Percentiles rank a stretch among this genome's conserved stretches.
These are phyloP conservation scores for Lachnellula occidentalis DNA, from an alignment of 2,329 filamentous ascomycete genomes.

Conservation along the genomic window DNA sequence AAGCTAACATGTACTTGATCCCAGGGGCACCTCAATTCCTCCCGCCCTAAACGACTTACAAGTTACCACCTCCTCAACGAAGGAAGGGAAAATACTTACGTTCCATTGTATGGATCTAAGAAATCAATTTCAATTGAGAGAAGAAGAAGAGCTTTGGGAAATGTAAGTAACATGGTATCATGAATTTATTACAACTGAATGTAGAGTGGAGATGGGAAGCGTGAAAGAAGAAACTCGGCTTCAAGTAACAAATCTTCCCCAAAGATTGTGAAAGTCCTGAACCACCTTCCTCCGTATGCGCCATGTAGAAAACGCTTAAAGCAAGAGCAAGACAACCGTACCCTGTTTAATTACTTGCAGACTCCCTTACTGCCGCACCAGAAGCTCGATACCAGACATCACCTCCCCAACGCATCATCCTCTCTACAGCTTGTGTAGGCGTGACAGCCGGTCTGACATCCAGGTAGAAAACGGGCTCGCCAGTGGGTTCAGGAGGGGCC, in stretches of 20 bases:
- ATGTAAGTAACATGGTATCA: no score
- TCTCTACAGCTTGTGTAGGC: slow-evolving; percentile 72
- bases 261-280: neutral
- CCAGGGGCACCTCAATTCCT: no score
- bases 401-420: slow-evolving; percentile 81
- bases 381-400: slow-evolving; percentile 73
- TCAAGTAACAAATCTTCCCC: neutral
- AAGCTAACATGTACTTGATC: no score
- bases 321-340: neutral
- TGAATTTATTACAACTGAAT: no score
- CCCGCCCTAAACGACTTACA: no score
- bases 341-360: neutral
- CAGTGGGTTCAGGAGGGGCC: slow-evolving; percentile 64
- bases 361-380: slow-evolving; percentile 26
- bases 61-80: no score
- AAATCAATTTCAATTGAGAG: no score
- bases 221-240: neutral
- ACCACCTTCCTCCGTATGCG: neutral
- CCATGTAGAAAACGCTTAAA: neutral
- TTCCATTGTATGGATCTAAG: neutral
- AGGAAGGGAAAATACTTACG: neutral
- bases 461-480: slow-evolving; percentile 91
- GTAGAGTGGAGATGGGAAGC: neutral
- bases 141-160: no score
- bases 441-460: slow-evolving; percentile 89